Conservation (phyloP, 768 basidiomycete species). For the Hypholoma fasciculare region DNA sequence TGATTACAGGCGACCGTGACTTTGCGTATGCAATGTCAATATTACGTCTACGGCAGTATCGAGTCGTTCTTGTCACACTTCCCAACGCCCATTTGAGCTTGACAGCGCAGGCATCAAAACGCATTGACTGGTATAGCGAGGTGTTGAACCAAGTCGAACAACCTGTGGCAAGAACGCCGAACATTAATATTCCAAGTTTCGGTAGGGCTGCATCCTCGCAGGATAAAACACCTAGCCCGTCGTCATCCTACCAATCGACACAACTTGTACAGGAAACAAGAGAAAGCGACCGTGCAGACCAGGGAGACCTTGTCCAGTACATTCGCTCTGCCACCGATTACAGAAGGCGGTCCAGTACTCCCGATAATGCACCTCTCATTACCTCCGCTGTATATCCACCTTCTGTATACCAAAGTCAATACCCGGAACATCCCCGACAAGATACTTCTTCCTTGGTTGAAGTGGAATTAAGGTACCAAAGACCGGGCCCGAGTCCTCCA, state of each 20-base stretch:
- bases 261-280: background rate
- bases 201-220: background rate
- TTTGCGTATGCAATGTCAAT: constrained; percentile 44
- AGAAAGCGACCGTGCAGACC: background rate
- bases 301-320: constrained; percentile 1
- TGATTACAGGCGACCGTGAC: constrained; percentile 48
- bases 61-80: constrained; percentile 40
- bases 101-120: constrained; percentile 45
- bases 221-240: too few relatives aligned
- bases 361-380: background rate
- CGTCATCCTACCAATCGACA: background rate
- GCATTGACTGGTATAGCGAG: constrained; percentile 46
- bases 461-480: background rate
- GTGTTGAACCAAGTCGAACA: constrained; percentile 26
- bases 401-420: background rate
- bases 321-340: background rate
- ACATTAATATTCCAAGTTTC: background rate
- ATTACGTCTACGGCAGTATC: constrained; percentile 37
- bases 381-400: too few relatives aligned
- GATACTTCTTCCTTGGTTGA: background rate
- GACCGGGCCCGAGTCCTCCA: background rate
- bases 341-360: background rate
- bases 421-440: background rate
- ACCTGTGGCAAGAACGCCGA: background rate
- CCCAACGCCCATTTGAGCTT: constrained; percentile 35